phyloP scores from a whole-genome alignment of 164 flowering plant species.

The Paratinospora sagittata region DNA sequence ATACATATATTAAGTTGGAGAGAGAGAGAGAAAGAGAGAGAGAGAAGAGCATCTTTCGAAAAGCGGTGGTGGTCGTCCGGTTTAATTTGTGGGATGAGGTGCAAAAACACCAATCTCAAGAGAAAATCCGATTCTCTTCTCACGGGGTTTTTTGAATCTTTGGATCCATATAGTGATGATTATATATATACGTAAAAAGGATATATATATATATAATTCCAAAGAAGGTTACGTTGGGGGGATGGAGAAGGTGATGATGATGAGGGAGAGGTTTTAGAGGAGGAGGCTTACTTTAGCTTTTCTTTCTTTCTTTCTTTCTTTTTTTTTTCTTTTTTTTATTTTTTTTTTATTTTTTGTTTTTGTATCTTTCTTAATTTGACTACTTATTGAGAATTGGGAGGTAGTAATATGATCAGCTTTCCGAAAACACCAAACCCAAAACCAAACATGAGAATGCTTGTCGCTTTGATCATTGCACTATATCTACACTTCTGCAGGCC shows the following conservation, averaged over 20 bases:
- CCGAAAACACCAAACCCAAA: background rate
- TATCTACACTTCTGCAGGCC: background rate
- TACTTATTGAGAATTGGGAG: background rate
- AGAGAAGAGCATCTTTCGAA: background rate
- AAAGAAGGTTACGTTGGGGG: background rate
- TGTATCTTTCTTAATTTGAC: background rate
- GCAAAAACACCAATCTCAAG: background rate
- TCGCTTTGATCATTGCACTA: background rate
- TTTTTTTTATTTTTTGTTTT: too few species aligned
- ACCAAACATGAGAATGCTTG: conserved; percentile 3
- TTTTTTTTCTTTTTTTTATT: too few species aligned
- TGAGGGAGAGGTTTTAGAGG: background rate
- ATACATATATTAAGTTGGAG: too few species aligned
- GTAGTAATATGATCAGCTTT: background rate
- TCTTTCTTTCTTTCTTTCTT: background rate
- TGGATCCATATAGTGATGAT: background rate
- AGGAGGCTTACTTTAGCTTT: background rate
- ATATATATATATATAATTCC: too few species aligned
- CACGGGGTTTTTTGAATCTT: background rate
- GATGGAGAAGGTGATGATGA: background rate
- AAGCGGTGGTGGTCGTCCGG: background rate
- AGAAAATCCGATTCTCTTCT: background rate
- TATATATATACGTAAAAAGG: background rate
- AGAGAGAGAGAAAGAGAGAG: too few species aligned
- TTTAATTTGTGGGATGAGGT: too few species aligned